phyloP scores from a whole-genome alignment of 2,329 filamentous ascomycete species.

The Ophiosphaerella narmari region DNA sequence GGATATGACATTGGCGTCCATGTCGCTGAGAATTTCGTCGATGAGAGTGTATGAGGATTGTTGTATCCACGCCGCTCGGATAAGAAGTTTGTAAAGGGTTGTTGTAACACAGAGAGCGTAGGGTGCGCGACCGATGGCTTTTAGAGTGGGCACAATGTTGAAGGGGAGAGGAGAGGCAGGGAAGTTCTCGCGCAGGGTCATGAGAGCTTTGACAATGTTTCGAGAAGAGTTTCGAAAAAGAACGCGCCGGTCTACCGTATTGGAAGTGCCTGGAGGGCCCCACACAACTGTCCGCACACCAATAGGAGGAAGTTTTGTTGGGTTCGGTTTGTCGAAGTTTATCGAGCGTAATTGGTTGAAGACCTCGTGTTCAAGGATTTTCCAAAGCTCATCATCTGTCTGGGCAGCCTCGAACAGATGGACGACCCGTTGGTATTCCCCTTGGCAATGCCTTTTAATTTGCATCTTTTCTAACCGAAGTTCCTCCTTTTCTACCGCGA shows the following conservation, averaged over 20 bases:
- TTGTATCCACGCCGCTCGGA: conserved; percentile 65
- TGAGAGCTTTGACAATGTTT: conserved; percentile 62
- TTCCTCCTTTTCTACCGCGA: conserved; percentile 10
- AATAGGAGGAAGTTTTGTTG: background rate
- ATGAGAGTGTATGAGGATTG: conserved; percentile 63
- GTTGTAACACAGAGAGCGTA: conserved; percentile 75
- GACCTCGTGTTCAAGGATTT: conserved; percentile 68
- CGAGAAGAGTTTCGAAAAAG: conserved; percentile 69
- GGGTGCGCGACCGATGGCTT: conserved; percentile 68
- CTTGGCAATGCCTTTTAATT: conserved; percentile 16
- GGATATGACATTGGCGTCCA: conserved; percentile 66
- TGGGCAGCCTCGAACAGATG: conserved; percentile 58
- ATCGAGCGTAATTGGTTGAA: conserved; percentile 64
- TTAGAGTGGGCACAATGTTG: conserved; percentile 68
- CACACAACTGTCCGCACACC: no score
- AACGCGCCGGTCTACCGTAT: conserved; percentile 53
- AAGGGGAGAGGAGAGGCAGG: conserved; percentile 64
- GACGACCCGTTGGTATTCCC: conserved; percentile 60
- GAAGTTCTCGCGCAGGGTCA: conserved; percentile 63
- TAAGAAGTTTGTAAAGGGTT: conserved; percentile 69
- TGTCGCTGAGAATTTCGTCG: conserved; percentile 64
- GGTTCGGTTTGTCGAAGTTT: conserved; percentile 50
- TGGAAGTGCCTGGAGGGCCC: background rate
- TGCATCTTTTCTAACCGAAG: conserved; percentile 1
- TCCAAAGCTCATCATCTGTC: conserved; percentile 70